These are phyloP conservation scores for Ananas comosus DNA, from an alignment of 176 grass and related monocot species.

Conservation along the genomic window DNA sequence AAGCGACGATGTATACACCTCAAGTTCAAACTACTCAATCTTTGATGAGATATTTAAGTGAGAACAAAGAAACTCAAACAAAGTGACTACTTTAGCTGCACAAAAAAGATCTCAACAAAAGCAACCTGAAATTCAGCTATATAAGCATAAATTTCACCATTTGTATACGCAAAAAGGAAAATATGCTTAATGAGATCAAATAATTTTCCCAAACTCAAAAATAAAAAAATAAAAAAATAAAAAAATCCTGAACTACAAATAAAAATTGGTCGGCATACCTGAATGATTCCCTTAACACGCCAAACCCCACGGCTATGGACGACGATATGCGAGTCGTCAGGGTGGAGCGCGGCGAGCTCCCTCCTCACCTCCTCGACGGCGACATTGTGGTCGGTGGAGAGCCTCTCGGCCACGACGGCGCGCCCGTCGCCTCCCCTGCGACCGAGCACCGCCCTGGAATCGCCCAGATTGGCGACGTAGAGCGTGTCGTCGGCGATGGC, in stretches of 20 bases:
- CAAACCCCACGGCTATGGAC: conserved; percentile 1
- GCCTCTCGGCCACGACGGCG: not conserved
- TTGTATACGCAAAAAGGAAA: too few species aligned
- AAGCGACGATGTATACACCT: too few species aligned
- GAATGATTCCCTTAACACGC: conserved; percentile 34
- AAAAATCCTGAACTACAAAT: not conserved
- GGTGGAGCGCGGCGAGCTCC: conserved; percentile 22
- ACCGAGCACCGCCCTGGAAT: conserved; percentile 38
- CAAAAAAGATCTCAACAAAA: too few species aligned
- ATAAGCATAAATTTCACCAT: too few species aligned
- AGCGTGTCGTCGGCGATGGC: conserved; percentile 22
- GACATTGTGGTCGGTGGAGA: conserved; percentile 34
- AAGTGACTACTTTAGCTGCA: too few species aligned
- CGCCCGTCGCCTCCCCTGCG: not conserved
- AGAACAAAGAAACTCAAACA: too few species aligned
- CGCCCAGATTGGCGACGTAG: conserved; percentile 36
- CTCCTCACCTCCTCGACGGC: not conserved
- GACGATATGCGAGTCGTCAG: conserved; percentile 19
- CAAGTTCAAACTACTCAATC: too few species aligned
- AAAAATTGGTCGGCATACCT: conserved; percentile 11
- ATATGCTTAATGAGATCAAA: not conserved
- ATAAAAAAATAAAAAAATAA: not conserved
- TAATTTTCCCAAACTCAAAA: not conserved
- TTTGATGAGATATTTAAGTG: too few species aligned
- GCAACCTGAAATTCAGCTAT: too few species aligned